These are phyloP conservation scores for Quercus lobata DNA, from an alignment of 331 rosid genomes.

Conservation along the genomic window DNA sequence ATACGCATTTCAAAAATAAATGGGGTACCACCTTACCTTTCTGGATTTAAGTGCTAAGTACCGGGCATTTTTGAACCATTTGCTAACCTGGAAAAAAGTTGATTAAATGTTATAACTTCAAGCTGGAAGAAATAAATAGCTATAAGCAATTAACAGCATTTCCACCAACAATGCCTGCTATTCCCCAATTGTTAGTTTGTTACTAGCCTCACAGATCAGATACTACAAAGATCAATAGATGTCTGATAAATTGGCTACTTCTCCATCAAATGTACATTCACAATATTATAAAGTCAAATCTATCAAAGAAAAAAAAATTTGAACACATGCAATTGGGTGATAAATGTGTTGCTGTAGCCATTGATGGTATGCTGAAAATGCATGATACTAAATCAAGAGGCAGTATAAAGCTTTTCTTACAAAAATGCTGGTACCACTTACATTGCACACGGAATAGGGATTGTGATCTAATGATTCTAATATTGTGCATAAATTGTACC, in stretches of 20 bases:
- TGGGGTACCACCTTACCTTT: constrained; percentile 49
- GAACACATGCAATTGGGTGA: neutral
- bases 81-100: constrained; percentile 63
- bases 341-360: neutral
- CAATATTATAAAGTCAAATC: neutral
- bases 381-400: neutral
- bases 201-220: neutral
- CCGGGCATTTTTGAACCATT: constrained; percentile 98
- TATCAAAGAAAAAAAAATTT: neutral
- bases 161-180: no score
- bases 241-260: neutral
- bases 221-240: neutral
- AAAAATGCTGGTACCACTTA: neutral
- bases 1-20: neutral
- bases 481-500: neutral
- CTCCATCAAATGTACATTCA: neutral
- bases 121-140: neutral
- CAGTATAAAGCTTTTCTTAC: neutral
- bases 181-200: neutral
- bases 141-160: neutral
- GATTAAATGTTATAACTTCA: neutral
- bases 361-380: neutral
- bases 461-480: neutral
- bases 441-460: neutral
- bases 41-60: constrained; percentile 74